Evolutionary conservation across 2,329 filamentous ascomycete species (phyloP).

Genomic region (Ambrosiella cleistominuta): DNA sequence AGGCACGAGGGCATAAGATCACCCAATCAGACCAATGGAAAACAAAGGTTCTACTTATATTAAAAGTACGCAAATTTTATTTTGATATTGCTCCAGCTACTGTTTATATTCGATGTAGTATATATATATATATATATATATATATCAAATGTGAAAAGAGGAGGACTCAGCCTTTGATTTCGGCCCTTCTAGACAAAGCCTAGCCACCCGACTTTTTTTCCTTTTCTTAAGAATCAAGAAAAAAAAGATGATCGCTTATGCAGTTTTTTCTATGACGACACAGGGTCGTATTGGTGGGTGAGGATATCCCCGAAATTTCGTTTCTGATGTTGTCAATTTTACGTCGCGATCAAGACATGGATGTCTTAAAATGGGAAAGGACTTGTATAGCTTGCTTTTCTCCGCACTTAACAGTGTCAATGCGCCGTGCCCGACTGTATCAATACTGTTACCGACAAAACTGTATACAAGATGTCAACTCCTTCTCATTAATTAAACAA

Average conservation of each 20-base stretch:
- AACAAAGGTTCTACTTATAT: no score
- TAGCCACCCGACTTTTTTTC: slow-evolving; percentile 24
- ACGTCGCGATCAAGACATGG: no score
- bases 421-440: background rate
- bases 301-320: no score
- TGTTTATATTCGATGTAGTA: no score
- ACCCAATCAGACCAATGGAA: background rate
- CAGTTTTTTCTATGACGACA: no score
- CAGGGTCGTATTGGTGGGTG: no score
- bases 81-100: no score
- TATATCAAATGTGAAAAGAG: background rate
- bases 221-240: background rate
- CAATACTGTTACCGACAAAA: background rate
- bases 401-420: background rate
- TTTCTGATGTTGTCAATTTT: no score
- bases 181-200: background rate
- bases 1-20: no score
- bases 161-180: background rate
- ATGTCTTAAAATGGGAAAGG: background rate
- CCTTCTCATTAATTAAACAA: background rate
- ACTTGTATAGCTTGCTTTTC: background rate
- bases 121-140: background rate
- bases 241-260: no score
- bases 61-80: no score
- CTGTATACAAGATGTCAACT: slow-evolving; percentile 1